Evolutionary conservation across 306 rosid genomes (phyloP), one percentile per base, ranked within the genome.

Genomic region (Corylus heterophylla): DNA sequence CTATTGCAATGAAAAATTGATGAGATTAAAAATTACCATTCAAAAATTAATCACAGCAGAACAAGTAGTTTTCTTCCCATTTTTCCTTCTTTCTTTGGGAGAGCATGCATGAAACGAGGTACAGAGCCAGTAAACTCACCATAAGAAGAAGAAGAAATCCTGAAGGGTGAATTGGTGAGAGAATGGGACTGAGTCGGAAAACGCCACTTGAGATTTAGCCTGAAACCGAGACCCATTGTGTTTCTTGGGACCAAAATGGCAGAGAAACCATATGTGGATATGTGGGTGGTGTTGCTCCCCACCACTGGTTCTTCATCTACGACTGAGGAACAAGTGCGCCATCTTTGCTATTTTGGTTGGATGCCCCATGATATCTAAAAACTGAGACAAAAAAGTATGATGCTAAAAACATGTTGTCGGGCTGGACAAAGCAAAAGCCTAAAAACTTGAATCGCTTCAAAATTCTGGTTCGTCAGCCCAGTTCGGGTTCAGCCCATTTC

Each of bases 181-280:
- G 84, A 79, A 61, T 82, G 89, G 77, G 89, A 75, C 69, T 81
- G 91, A 83, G 88, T 12, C 16, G 86, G 90, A 37, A 84, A 75
- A 62, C 71, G 81, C 69, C 78, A 83, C 79, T 86, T 88, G 78
- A 90, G 83, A 77, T 84, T 89, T 10, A 91, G 85, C 78, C 89
- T 83, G 76, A 90, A 90, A 86, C 84, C 83, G 74, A 90, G 71
- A 79, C 89, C 97, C 98, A 94, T 94, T 17, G 49, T 75, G 83
- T 78, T 66, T 18, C 12, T 49, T 7, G 83, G 44, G 77, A 44
- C 75, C 69, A 76, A 79, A 58, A 76, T 45, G 76, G 74, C 9
- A 61, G 76, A 80, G 85, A 73, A 79, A 87, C 31, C 48, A 49
- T 49, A 49, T 83, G 39, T 29, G 18, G 31, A 14, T 54, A 42